Conservation (phyloP, 495 filamentous ascomycete species). For the Ramalina peruviana region DNA sequence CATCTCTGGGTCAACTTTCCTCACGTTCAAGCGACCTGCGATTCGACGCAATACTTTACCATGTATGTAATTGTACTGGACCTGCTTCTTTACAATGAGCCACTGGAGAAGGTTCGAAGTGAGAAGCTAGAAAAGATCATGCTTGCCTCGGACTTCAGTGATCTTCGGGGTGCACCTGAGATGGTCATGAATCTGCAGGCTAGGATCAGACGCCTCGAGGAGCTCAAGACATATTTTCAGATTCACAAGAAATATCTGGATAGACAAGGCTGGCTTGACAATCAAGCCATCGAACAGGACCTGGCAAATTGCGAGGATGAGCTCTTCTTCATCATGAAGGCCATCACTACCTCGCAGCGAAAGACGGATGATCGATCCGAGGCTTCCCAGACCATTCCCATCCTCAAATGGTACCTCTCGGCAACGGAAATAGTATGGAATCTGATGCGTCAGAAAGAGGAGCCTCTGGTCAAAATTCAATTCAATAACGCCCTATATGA, state of each 20-base stretch:
- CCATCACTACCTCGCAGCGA: constrained; percentile 88
- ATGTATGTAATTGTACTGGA: constrained; percentile 96
- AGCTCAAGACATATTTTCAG: constrained; percentile 94
- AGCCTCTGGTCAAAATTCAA: constrained; percentile 89
- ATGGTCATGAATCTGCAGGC: constrained; percentile 86
- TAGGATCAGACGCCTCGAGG: constrained; percentile 83
- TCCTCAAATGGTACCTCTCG: constrained; percentile 79
- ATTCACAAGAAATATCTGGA: constrained; percentile 80
- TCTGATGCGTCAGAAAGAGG: constrained; percentile 67
- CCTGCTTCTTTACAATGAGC: constrained; percentile 86
- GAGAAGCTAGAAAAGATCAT: constrained; percentile 96
- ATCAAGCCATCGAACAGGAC: constrained; percentile 73
- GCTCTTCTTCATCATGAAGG: constrained; percentile 99
- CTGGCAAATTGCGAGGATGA: constrained; percentile 86
- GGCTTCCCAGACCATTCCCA: constrained; percentile 51
- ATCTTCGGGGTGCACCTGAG: constrained; percentile 82
- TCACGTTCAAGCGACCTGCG: constrained; percentile 78
- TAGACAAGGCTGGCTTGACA: constrained; percentile 80
- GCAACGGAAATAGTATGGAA: constrained; percentile 95
- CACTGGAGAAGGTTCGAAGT: constrained; percentile 83
- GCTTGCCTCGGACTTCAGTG: constrained; percentile 98
- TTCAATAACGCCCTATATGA: constrained; percentile 80
- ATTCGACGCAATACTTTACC: constrained; percentile 90
- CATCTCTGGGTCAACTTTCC: constrained; percentile 96
- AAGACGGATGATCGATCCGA: constrained; percentile 59